Conservation (phyloP, 306 rosid species). For the Citrullus colocynthis region DNA sequence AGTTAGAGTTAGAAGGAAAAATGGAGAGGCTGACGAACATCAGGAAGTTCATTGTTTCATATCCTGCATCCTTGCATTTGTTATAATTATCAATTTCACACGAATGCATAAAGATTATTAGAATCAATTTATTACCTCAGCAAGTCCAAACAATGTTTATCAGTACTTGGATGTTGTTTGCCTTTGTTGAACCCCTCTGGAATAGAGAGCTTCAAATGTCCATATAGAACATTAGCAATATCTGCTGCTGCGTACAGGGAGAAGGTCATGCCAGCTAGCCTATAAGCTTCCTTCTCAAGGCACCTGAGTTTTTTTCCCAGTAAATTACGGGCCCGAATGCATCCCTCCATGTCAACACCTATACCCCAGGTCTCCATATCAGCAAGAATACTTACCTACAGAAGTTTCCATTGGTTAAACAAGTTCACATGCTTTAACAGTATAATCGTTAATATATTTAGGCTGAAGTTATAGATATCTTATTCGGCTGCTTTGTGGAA, state of each 20-base stretch:
- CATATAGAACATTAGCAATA: conserved; percentile 67
- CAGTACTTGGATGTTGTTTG: conserved; percentile 86
- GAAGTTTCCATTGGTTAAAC: conserved; percentile 13
- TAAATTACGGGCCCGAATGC: conserved; percentile 72
- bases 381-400: conserved; percentile 78
- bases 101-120: conserved; percentile 4
- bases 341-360: conserved; percentile 87
- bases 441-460: background rate
- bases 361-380: conserved; percentile 97
- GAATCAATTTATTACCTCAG: conserved; percentile 44
- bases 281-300: conserved; percentile 89
- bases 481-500: background rate
- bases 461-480: background rate
- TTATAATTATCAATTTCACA: background rate
- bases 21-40: background rate
- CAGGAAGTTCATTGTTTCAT: background rate
- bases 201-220: conserved; percentile 69
- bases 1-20: background rate
- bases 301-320: conserved; percentile 55
- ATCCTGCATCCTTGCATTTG: background rate
- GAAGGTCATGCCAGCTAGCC: conserved; percentile 71
- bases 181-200: conserved; percentile 68
- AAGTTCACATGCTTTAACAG: background rate
- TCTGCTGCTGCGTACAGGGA: conserved; percentile 75
- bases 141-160: conserved; percentile 77